Base-by-base conservation (phyloP, 345 rosid species). In the Alliaria petiolata region DNA sequence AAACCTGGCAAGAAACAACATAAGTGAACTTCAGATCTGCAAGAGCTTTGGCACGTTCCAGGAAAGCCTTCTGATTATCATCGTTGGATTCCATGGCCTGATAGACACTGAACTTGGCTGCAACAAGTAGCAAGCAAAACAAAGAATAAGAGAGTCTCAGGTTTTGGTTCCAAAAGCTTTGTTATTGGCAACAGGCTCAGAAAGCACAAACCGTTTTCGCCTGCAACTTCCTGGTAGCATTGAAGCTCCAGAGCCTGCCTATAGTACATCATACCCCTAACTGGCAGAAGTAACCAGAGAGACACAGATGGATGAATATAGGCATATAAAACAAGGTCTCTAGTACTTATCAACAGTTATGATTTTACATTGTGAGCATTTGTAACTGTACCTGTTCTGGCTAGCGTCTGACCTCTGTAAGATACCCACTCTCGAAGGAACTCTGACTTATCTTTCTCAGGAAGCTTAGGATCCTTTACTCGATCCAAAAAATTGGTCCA, bases 1-100 rank as follows among this genome's bases (percentile, higher is more conserved):
- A 88, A 30, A 91, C 34, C 68, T 95, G 99, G 83, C 99, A 95
- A 49, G 99, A 95, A 75, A 95, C 99, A 70, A 95, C 97, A 75
- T 91, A 95, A 53, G 96, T 91, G 83, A 91, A 91, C 89, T 95
- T 95, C 81, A 95, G 42, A 82, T 89, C 85, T 10, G 89, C 95
- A 43, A 89, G 81, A 75, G 98, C 97, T 66, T 81, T 83, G 5
- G 87, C 87, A 47, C 36, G 71, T 42, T 85, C 89, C 25, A 35
- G 3, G 43, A 44, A 76, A 59, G 39, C 75, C 74, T 62, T 78
- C 5, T 44, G 82, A 39, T 68, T 42, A 42, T 71, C 81, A 60
- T 77, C 83, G 28, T 59, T 60, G 8, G 58, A 76, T 53, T 82
- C 83, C 81, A 56, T 70, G 67, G 74, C 74, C 74, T 67, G 76